Conservation (phyloP, 225 moss, liverwort and hornwort genomes). For the Neckera pumila region DNA sequence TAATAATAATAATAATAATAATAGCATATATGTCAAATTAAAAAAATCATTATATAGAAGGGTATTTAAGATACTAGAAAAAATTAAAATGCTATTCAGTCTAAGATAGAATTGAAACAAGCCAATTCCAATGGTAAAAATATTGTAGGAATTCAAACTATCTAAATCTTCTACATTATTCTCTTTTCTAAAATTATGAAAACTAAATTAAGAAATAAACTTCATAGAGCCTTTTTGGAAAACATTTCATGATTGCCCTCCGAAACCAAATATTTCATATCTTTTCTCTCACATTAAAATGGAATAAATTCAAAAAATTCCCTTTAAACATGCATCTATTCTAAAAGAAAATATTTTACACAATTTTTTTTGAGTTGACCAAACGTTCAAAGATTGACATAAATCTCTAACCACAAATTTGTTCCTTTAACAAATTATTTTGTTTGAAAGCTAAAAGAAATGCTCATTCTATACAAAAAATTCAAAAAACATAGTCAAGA, state of each 20-base stretch:
- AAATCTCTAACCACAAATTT: neutral
- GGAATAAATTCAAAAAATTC: neutral
- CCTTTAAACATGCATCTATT: neutral
- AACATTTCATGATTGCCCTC: neutral
- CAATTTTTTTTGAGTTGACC: neutral
- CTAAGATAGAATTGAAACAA: neutral
- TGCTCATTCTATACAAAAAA: rapidly evolving
- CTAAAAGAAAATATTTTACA: too few relatives aligned
- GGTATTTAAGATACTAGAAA: neutral
- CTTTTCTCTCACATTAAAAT: neutral
- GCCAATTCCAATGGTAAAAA: neutral
- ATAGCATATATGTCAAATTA: neutral
- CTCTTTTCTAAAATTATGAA: neutral
- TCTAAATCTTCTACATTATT: neutral
- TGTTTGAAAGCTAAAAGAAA: neutral
- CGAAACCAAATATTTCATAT: neutral
- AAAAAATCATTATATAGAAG: neutral
- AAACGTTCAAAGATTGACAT: neutral
- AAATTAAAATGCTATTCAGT: neutral
- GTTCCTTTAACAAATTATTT: too few relatives aligned
- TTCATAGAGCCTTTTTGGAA: neutral
- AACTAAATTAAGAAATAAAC: neutral
- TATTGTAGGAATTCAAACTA: neutral
- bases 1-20: neutral
- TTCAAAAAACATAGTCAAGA: neutral